Evolutionary conservation across 495 filamentous ascomycete genomes (phyloP).

Genomic region (Trichoderma virens): DNA sequence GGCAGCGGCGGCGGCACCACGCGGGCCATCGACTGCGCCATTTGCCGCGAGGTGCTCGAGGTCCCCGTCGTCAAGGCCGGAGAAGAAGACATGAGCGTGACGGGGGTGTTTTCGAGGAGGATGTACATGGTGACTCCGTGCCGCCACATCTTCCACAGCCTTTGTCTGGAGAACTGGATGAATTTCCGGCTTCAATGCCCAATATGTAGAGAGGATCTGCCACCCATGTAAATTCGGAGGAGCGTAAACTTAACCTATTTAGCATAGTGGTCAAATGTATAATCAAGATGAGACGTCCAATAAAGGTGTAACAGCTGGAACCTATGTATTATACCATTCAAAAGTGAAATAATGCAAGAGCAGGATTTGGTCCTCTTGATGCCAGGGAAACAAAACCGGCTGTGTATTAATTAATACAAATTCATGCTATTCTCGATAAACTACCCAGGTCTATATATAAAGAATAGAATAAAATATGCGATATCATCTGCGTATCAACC

Average conservation of each 20-base stretch:
- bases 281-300: too few relatives aligned
- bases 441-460: too few relatives aligned
- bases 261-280: background rate
- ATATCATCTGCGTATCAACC: too few relatives aligned
- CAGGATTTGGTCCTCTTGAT: too few relatives aligned
- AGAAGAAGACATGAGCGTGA: slow-evolving; percentile 47
- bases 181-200: slow-evolving; percentile 86
- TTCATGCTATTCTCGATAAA: too few relatives aligned
- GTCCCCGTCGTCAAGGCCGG: slow-evolving; percentile 67
- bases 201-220: slow-evolving; percentile 85
- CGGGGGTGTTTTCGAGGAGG: slow-evolving; percentile 66
- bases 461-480: too few relatives aligned
- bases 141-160: slow-evolving; percentile 89
- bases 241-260: background rate
- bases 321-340: too few relatives aligned
- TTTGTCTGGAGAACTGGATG: slow-evolving; percentile 96
- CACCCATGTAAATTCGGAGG: slow-evolving; percentile 54
- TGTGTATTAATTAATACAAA: too few relatives aligned
- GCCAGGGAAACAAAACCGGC: too few relatives aligned
- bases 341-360: too few relatives aligned
- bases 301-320: too few relatives aligned
- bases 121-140: slow-evolving; percentile 97
- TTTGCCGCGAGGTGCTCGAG: slow-evolving; percentile 85
- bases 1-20: slow-evolving; percentile 24
- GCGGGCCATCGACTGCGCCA: slow-evolving; percentile 71